Evolutionary conservation across 495 filamentous ascomycete species (phyloP).

Genomic region (Bacidia rubella): DNA sequence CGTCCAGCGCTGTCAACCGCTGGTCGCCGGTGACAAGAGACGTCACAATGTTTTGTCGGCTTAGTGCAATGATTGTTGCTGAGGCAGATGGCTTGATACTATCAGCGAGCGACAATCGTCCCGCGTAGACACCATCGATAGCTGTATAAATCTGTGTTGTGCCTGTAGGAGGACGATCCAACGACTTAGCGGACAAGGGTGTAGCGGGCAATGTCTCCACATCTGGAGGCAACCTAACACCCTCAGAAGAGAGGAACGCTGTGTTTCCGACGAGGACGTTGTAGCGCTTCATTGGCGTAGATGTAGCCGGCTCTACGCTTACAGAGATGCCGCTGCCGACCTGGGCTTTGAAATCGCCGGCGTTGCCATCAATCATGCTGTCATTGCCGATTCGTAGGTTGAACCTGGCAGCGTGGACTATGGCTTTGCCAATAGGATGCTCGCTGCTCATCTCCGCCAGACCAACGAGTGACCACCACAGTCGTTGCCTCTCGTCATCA

Average conservation of each 20-base stretch:
- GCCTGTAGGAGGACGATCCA: slow-evolving; percentile 28
- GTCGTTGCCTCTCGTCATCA: slow-evolving; percentile 49
- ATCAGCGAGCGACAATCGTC: slow-evolving; percentile 71
- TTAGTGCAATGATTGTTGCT: slow-evolving; percentile 72
- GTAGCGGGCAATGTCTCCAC: slow-evolving; percentile 12
- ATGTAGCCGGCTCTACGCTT: slow-evolving; percentile 59
- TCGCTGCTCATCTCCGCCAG: slow-evolving; percentile 89
- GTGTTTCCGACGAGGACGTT: slow-evolving; percentile 73
- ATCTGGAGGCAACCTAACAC: slow-evolving; percentile 46
- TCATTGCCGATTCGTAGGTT: slow-evolving; percentile 60
- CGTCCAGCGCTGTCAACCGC: slow-evolving; percentile 60
- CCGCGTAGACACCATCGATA: slow-evolving; percentile 67
- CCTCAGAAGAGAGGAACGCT: slow-evolving; percentile 54
- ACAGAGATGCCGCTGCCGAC: slow-evolving; percentile 83
- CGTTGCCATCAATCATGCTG: slow-evolving; percentile 61
- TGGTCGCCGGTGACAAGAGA: slow-evolving; percentile 95
- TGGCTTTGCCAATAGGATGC: slow-evolving; percentile 84
- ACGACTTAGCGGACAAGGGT: slow-evolving; percentile 4
- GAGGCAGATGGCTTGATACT: slow-evolving; percentile 77
- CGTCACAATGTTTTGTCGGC: slow-evolving; percentile 68
- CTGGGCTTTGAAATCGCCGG: slow-evolving; percentile 70
- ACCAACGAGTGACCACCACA: slow-evolving; percentile 94
- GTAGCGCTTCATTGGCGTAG: slow-evolving; percentile 52
- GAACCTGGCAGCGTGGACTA: slow-evolving; percentile 56
- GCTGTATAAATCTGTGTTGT: slow-evolving; percentile 85